These are phyloP conservation scores for Alternaria arbusti DNA, from an alignment of 2,329 filamentous ascomycete genomes.

Conservation along the genomic window DNA sequence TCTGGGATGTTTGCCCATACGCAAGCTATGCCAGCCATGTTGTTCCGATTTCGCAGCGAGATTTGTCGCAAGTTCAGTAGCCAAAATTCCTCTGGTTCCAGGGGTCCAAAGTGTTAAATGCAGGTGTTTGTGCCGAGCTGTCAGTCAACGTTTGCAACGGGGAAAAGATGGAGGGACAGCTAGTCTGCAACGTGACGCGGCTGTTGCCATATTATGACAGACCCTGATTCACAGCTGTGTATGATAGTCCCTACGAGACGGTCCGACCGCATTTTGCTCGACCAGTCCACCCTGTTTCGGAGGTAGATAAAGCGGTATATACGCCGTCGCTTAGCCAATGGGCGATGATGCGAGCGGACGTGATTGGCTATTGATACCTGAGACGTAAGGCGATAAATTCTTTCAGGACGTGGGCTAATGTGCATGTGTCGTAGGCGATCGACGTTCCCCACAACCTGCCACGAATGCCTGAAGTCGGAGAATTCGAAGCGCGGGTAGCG, in stretches of 20 bases:
- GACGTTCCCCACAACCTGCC: constrained; percentile 4
- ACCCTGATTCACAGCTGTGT: constrained; percentile 3
- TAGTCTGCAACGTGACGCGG: constrained; percentile 7
- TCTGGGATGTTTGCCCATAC: constrained; percentile 26
- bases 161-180: not conserved
- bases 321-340: constrained; percentile 6
- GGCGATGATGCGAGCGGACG: not conserved
- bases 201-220: constrained; percentile 1
- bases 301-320: constrained; percentile 10
- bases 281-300: constrained; percentile 6
- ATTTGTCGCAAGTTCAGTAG: not conserved
- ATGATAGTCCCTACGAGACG: constrained; percentile 4
- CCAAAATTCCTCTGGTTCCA: not conserved
- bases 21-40: constrained; percentile 26
- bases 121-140: not conserved
- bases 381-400: constrained; percentile 5
- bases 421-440: constrained; percentile 9
- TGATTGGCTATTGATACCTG: constrained; percentile 2
- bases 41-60: not conserved
- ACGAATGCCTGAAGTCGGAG: not conserved
- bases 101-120: not conserved
- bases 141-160: not conserved
- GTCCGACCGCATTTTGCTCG: constrained; percentile 10
- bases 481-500: not conserved
- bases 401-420: constrained; percentile 2